Evolutionary conservation across 768 basidiomycete species (phyloP), one percentile per base, ranked within the genome.

Genomic region (Tulasnella sp.): DNA sequence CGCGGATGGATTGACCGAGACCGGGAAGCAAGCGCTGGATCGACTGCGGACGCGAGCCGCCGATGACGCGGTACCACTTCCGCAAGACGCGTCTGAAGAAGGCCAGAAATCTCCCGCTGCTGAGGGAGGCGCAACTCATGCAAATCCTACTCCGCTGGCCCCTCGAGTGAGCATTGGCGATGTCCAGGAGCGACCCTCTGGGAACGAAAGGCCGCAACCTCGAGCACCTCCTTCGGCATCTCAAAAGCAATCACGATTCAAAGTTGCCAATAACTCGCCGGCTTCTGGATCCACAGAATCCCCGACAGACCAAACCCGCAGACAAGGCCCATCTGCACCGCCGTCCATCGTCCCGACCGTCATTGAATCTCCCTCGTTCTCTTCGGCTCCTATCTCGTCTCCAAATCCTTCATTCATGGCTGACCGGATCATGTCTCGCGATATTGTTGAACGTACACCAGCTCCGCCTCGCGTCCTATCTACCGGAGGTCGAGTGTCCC

Each of bases 361-460:
- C 44, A 38, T 74, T 24, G 78, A 73, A 40, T 74, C 71, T 31
- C 78, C 71, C 27, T 40, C 71, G n/a, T 79, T 74, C 27, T 31
- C 46, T 34, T 34, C 68, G 9, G 56, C 36, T 38, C 42, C 78
- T 8, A 36, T 21, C 24, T 68, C 62, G 27, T 48, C 48, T 39
- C 27, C 21, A 48, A 56, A 34, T 14, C 27, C 74, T 40, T 9
- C 14, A 31, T 10, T 21, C 36, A 48, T 48, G 31, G 71, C 71
- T 24, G 78, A 79, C 8, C 39, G 27, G 16, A 58, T 79, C 71
- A 79, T 79, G 78, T n/a, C 71, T 31, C 38, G 71, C 16, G 78
- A 79, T 31, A 71, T 79, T 34, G 27, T 73, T 44, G 78, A 79
- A 68, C 42, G 44, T 18, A 21, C 44, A 18, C 78, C 78, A 74